Percentiles rank a stretch among this genome's conserved stretches.
Conservation (phyloP, 1,139 yeast species). For the Magnusiomyces suaveolens region DNA sequence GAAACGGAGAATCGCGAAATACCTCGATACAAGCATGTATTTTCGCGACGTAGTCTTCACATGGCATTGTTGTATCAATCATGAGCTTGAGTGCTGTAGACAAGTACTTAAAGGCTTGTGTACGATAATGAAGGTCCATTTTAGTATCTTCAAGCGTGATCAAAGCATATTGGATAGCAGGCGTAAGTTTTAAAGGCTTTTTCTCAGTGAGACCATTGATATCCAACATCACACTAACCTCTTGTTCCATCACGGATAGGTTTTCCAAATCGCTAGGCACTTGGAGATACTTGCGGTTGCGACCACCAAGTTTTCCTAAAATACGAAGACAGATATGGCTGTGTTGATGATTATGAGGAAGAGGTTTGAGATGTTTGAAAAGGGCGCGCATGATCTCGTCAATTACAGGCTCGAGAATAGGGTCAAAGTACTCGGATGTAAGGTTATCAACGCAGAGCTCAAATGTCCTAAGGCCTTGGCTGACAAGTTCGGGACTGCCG, state of each 20-base stretch:
- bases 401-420: conserved; percentile 89
- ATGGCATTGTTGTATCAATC: conserved; percentile 56
- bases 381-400: conserved; percentile 89
- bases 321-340: conserved; percentile 91
- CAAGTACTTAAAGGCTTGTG: conserved; percentile 68
- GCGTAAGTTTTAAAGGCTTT: conserved; percentile 67
- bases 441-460: conserved; percentile 95
- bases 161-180: conserved; percentile 70
- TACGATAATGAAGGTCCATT: conserved; percentile 55
- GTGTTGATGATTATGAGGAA: conserved; percentile 84
- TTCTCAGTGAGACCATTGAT: conserved; percentile 57
- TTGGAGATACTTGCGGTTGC: conserved; percentile 76
- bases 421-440: conserved; percentile 94
- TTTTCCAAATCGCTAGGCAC: conserved; percentile 59
- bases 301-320: conserved; percentile 90
- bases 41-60: conserved; percentile 42
- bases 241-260: conserved; percentile 53
- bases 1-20: conserved; percentile 36
- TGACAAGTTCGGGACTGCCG: conserved; percentile 82
- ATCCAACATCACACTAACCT: conserved; percentile 55
- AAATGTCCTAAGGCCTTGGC: conserved; percentile 87
- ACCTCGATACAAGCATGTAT: conserved; percentile 43
- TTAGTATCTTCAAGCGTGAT: conserved; percentile 57
- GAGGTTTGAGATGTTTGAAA: conserved; percentile 84
- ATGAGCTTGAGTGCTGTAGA: conserved; percentile 58